Evolutionary conservation across 441 rosid species (phyloP), one percentile per base, ranked within the genome.

Genomic region (Mallotus japonicus): DNA sequence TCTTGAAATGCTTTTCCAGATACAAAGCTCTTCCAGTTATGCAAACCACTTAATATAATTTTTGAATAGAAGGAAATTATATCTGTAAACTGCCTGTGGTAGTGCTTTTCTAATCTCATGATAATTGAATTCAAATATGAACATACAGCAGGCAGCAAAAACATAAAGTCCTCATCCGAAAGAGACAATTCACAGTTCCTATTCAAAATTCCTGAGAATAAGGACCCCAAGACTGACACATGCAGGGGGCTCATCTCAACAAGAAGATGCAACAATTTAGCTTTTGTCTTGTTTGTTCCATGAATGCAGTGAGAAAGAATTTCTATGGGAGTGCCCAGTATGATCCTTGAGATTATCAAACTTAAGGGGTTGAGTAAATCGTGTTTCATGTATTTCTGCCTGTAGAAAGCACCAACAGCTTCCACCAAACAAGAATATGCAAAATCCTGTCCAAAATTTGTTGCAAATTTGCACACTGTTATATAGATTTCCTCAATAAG

Each of bases 191-290:
- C 80, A 77, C 77, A 58, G 51, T 82, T 71, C 70, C 76, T 62
- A 47, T 76, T 79, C 75, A 86, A 49, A 81, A 74, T 78, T 72
- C 84, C 72, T 67, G 60, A 73, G 71, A 88, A 79, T 53, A 81
- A 75, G 75, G 81, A 69, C 72, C 97, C 98, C 79, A 89, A 90
- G 72, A 85, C 78, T 50, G 93, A 86, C 70, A 81, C 73, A 83
- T 90, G 97, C 83, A 86, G 62, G 62, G 97, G 89, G 77, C 94
- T 90, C 81, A 87, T 80, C 84, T 93, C 95, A 75, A 81, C 85
- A 76, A 93, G 87, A 79, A 85, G 85, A 85, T 71, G 79, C 84
- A 95, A 73, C 50, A 87, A 73, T 77, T 86, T 86, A 78, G 97
- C 91, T 82, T 84, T 93, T 49, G 83, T 82, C 81, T 74, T 75